Percentiles rank a stretch among this genome's conserved stretches.
phyloP scores from a whole-genome alignment of 2,329 filamentous ascomycete genomes.

The Exophiala calicioides region DNA sequence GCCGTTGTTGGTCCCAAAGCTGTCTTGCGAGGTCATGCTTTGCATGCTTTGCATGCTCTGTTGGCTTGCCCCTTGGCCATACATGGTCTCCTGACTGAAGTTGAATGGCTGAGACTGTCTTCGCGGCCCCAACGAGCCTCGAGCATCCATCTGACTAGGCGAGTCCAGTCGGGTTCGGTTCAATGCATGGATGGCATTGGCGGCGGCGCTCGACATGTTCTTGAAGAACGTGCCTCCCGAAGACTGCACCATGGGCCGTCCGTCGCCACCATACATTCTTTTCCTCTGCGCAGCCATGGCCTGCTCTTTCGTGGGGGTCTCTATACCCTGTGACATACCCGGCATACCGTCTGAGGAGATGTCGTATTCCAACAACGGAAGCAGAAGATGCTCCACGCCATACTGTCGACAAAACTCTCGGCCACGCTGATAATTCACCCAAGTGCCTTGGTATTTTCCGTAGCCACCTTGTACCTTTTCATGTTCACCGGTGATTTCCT shows the following conservation, averaged over 20 bases:
- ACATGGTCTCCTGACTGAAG: slow-evolving; percentile 63
- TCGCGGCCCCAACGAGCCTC: slow-evolving; percentile 68
- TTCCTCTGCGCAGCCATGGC: slow-evolving; percentile 96
- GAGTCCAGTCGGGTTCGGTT: slow-evolving; percentile 95
- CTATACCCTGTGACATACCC: slow-evolving; percentile 71
- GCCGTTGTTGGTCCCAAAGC: slow-evolving; percentile 58
- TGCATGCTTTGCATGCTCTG: slow-evolving; percentile 70
- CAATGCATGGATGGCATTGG: slow-evolving; percentile 90
- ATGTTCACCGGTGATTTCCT: slow-evolving; percentile 95
- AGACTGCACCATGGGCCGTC: slow-evolving; percentile 61
- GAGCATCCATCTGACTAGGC: slow-evolving; percentile 67
- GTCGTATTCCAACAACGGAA: slow-evolving; percentile 53
- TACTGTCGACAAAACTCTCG: slow-evolving; percentile 84
- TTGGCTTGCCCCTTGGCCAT: slow-evolving; percentile 71
- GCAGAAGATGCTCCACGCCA: slow-evolving; percentile 53
- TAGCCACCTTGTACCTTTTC: slow-evolving; percentile 99
- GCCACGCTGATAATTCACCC: slow-evolving; percentile 92
- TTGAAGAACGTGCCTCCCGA: slow-evolving; percentile 90
- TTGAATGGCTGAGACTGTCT: slow-evolving; percentile 67
- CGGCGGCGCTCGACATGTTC: slow-evolving; percentile 91
- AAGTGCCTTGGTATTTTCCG: slow-evolving; percentile 98
- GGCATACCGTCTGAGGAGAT: slow-evolving; percentile 55
- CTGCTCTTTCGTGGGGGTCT: slow-evolving; percentile 97
- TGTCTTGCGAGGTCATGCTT: slow-evolving; percentile 72
- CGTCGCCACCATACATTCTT: slow-evolving; percentile 82